Evolutionary conservation across 495 filamentous ascomycete species (phyloP), one percentile per base, ranked within the genome.

Genomic region (Penicillium robsamsonii): DNA sequence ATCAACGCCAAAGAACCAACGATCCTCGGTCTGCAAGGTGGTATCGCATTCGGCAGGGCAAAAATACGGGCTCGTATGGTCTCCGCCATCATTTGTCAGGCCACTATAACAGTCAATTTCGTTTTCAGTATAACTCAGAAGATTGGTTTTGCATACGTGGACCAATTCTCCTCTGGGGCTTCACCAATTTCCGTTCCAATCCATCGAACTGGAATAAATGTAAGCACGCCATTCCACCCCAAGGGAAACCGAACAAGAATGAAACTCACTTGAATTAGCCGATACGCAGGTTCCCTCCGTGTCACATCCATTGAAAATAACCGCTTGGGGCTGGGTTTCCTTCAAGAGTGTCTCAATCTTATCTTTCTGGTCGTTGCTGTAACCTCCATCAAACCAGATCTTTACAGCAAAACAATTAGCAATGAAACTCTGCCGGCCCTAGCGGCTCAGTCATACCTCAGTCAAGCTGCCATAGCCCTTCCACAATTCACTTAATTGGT

Each of bases 381-480:
- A 57, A 13, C 55, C 55, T 11, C 55, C 55, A 57, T 57, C 55
- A 45, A 57, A 57, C 55, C 55, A 57, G 17, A 57, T 57, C 55
- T 57, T 27, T 6, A 9, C 3, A 38, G 38, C 13, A 10, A 38
- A n/a, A 38, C 13, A 38, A n/a, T 38, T 38, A 38, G 35, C 15
- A 6, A 38, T 38, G 13, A 4, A n/a, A n/a, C 13, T 38, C 15
- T 12, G 5, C 5, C 15, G 5, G 15, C 15, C 1, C 22, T 22
- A 17, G 15, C 3, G 0, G 4, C 15, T 15, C 35, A 38, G 20
- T 10, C 45, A 25, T 38, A 50, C 55, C 46, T 57, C 55, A 3
- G 55, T 57, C 13, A 57, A 45, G 18, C 31, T 57, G 6, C 55
- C 55, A 50, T 57, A 57, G 27, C 38, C n/a, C 37, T 42, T 50